Percentiles rank a stretch among this genome's conserved stretches.
Conservation (phyloP, 257 asterid species). For the Solanum sejunctum region DNA sequence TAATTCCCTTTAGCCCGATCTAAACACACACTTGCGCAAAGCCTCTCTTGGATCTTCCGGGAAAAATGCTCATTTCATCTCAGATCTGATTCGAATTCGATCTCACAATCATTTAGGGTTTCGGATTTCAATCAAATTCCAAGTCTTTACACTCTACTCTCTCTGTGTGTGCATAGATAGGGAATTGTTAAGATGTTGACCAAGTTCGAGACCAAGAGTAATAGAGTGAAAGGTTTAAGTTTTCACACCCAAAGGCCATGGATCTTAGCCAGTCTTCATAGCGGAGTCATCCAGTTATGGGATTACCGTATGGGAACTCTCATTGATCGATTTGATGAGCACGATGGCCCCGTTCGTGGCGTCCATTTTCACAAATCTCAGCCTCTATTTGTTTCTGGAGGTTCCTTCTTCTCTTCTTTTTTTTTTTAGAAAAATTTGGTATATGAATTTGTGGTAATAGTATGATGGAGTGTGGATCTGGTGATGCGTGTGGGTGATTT, state of each 20-base stretch:
- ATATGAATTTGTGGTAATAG: neutral
- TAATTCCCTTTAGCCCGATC: neutral
- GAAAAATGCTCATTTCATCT: conserved; percentile 1
- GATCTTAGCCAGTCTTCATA: conserved; percentile 99
- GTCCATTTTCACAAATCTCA: conserved; percentile 87
- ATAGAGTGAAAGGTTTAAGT: conserved; percentile 91
- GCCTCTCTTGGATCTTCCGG: neutral
- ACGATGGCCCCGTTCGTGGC: conserved; percentile 93
- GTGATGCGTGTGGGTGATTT: neutral
- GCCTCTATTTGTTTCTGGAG: conserved; percentile 94
- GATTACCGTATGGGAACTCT: conserved; percentile 98
- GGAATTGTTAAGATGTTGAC: conserved; percentile 53
- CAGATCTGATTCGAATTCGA: conserved; percentile 14
- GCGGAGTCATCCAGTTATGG: conserved; percentile 99
- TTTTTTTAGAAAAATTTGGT: neutral
- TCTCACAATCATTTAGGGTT: conserved; percentile 4
- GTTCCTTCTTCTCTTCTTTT: conserved; percentile 12
- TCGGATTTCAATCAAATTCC: neutral
- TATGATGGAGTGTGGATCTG: neutral
- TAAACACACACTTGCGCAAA: neutral
- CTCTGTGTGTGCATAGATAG: neutral
- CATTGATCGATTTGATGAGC: conserved; percentile 88
- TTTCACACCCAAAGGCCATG: conserved; percentile 94
- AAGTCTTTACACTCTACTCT: neutral
- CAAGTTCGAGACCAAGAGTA: conserved; percentile 96